phyloP scores from a whole-genome alignment of 139 green algal species.

The Diplosphaera chodatii region DNA sequence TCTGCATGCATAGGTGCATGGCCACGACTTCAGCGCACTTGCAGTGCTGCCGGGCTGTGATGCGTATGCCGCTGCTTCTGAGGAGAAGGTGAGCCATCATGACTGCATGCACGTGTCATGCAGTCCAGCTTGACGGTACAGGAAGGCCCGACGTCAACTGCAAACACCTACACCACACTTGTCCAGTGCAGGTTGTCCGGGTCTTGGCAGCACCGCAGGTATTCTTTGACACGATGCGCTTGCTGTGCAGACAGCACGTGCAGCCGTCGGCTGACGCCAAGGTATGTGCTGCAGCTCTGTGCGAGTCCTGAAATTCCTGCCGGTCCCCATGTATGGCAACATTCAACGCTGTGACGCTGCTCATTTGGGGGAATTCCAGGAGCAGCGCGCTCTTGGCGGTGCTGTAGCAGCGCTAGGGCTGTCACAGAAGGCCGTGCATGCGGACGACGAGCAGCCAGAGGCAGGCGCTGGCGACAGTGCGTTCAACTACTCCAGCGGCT shows the following conservation, averaged over 20 bases:
- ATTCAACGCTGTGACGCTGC: too few relatives aligned
- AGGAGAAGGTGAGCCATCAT: conserved; percentile 97
- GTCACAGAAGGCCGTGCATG: conserved; percentile 84
- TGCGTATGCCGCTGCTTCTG: conserved; percentile 67
- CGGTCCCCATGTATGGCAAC: too few relatives aligned
- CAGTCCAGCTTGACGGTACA: too few relatives aligned
- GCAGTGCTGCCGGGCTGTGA: conserved; percentile 30
- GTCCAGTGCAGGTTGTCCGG: conserved; percentile 42
- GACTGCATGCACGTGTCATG: too few relatives aligned
- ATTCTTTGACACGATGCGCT: conserved; percentile 50
- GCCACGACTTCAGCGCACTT: conserved; percentile 85
- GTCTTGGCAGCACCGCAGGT: conserved; percentile 79
- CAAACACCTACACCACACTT: too few relatives aligned
- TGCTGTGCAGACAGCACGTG: not conserved
- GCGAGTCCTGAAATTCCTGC: too few relatives aligned
- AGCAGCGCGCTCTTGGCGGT: conserved; percentile 52
- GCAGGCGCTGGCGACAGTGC: conserved; percentile 6
- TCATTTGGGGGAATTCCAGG: not conserved
- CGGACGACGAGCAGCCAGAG: conserved; percentile 1
- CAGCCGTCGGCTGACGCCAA: not conserved
- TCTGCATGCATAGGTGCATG: conserved; percentile 77
- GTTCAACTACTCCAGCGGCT: conserved; percentile 55
- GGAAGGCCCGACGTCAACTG: too few relatives aligned
- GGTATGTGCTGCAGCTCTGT: too few relatives aligned
- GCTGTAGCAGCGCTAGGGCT: conserved; percentile 82